Base-by-base conservation (phyloP, 331 rosid genomes). In the Acacia concinna region DNA sequence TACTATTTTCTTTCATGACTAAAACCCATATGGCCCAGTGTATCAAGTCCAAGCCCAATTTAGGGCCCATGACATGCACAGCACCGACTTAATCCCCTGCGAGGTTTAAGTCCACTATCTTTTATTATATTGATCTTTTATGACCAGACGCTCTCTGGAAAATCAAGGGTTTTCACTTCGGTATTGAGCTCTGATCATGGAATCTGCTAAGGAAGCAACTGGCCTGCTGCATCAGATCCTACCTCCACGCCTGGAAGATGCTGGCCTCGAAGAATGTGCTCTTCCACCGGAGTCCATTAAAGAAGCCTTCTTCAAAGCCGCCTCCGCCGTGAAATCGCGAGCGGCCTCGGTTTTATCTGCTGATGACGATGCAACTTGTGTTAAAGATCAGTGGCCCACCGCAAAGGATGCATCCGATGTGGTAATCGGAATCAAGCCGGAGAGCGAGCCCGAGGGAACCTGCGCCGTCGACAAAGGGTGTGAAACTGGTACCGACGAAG, bases 231-330 rank as follows among this genome's bases (percentile, higher is more conserved):
- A 89, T 54, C 84, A 68, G 62, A 87, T 96, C 79, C 49, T 83
- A 34, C 98, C 98, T 15, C 99, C 97, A 0, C 94, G 96, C 4
- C 83, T 93, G 4, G 92, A 93, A 84, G 98, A 93, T 69, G 97
- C 99, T 0, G 97, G 94, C 56, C 99, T 95, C 65, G 97, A 93
- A 81, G 92, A 95, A 71, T 89, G 93, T 20, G 96, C 98, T 2
- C 97, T 91, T 2, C 93, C 96, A 0, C 93, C 92, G 3, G 92
- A 91, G 30, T 89, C 92, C 15, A 93, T 93, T 79, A 81, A 83
- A 65, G 86, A 91, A 86, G 96, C 99, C 8, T 93, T 93, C 75
- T 75, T 86, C 41, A 88, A 87, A 81, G 99, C 98, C 21, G 97
- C 98, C 47, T 40, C 84, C 21, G 92, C 93, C 68, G 87, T 88